Evolutionary conservation across 176 grass and related monocot genomes (phyloP).

Genomic region (Alloteropsis semialata): DNA sequence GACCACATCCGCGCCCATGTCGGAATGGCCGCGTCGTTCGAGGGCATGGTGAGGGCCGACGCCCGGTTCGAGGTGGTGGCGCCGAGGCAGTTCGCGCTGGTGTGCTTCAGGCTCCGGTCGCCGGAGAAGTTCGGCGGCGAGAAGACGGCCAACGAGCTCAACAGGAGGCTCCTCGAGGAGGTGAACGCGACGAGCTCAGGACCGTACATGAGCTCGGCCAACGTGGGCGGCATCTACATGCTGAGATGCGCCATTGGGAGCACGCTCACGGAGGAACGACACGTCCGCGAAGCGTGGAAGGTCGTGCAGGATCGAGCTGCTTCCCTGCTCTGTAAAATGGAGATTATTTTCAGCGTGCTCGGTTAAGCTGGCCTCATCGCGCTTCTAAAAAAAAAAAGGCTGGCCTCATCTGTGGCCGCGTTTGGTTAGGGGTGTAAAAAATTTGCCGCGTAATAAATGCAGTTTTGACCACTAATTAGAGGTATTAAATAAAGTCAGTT

Average conservation of each 20-base stretch:
- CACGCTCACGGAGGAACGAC: conserved; percentile 60
- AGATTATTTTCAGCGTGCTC: not conserved
- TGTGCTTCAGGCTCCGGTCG: conserved; percentile 54
- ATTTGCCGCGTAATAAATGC: no score
- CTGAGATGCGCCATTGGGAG: conserved; percentile 63
- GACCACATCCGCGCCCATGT: conserved; percentile 47
- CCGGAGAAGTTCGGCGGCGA: conserved; percentile 27
- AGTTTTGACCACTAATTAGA: no score
- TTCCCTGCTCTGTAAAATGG: conserved; percentile 38
- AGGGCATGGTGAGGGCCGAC: conserved; percentile 47
- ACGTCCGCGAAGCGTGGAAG: conserved; percentile 56
- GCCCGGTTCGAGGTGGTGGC: conserved; percentile 60
- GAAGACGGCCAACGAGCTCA: conserved; percentile 43
- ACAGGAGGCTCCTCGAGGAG: conserved; percentile 43
- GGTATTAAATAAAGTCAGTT: no score
- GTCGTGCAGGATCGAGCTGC: conserved; percentile 46
- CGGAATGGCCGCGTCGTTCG: conserved; percentile 54
- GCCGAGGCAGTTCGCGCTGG: conserved; percentile 51
- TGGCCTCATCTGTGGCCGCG: no score
- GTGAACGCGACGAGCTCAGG: conserved; percentile 42
- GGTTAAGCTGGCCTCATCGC: not conserved
- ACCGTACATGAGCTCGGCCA: conserved; percentile 62
- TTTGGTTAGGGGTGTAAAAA: no score
- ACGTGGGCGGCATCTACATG: conserved; percentile 52
- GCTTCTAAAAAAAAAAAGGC: no score